phyloP scores from a whole-genome alignment of 2,329 filamentous ascomycete species.

The Colletotrichum sp. region DNA sequence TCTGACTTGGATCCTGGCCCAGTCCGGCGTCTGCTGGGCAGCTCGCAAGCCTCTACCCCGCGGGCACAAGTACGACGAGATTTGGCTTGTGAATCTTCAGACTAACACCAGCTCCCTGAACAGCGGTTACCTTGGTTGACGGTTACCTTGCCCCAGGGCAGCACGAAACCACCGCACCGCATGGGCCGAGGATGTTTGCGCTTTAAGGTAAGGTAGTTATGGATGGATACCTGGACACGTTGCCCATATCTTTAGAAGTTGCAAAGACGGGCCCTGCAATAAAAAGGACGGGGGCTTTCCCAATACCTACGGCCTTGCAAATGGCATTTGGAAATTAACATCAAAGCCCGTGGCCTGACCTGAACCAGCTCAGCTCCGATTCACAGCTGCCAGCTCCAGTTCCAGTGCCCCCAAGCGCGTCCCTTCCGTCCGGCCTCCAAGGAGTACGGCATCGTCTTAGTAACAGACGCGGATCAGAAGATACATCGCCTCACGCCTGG shows the following conservation, averaged over 20 bases:
- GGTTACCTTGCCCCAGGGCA: not conserved
- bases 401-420: not conserved
- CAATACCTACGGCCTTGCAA: not conserved
- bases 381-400: not conserved
- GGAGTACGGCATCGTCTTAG: not conserved
- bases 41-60: not conserved
- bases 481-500: not conserved
- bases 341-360: not conserved
- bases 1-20: not conserved
- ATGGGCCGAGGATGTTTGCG: not conserved
- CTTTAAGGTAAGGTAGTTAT: not conserved
- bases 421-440: not conserved
- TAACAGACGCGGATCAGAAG: not conserved
- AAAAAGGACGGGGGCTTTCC: not conserved
- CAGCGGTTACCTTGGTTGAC: not conserved
- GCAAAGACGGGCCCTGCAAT: not conserved
- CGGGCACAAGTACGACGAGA: not conserved
- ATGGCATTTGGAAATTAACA: not conserved
- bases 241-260: not conserved
- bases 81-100: not conserved
- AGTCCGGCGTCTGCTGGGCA: not conserved
- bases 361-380: not conserved
- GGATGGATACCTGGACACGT: not conserved
- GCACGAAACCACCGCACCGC: not conserved
- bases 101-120: not conserved